Conservation (phyloP, 192 early-diverging fungal genomes). For the Geranomyces variabilis region DNA sequence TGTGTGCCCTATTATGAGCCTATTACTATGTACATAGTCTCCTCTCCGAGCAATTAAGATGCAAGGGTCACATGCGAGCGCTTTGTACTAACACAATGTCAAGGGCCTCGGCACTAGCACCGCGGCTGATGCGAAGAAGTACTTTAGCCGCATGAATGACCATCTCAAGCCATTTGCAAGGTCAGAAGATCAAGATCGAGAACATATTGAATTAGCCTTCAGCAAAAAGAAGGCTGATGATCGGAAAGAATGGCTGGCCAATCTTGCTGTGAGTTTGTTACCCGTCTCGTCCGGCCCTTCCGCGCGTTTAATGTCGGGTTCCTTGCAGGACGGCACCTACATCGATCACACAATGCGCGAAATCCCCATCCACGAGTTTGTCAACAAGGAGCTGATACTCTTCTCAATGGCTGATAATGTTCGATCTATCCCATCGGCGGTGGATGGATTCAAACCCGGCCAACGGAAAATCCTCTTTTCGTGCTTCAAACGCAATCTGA, state of each 20-base stretch:
- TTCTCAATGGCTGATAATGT: constrained; percentile 88
- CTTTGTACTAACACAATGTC: neutral
- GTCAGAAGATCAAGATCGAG: constrained; percentile 60
- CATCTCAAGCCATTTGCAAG: constrained; percentile 75
- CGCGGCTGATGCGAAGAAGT: constrained; percentile 77
- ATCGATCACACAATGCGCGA: constrained; percentile 73
- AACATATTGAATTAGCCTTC: constrained; percentile 87
- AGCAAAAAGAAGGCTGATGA: constrained; percentile 83
- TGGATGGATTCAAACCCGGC: constrained; percentile 91
- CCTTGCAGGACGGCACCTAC: constrained; percentile 71
- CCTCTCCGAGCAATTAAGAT: no score
- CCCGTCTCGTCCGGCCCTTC: constrained; percentile 23
- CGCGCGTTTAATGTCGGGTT: neutral
- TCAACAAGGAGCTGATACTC: constrained; percentile 85
- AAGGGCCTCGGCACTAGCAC: constrained; percentile 83
- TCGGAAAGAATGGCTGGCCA: constrained; percentile 83
- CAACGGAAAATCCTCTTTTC: constrained; percentile 88
- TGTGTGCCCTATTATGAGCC: constrained; percentile 1
- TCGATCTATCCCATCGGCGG: constrained; percentile 84
- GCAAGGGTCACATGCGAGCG: no score
- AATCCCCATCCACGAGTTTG: constrained; percentile 80
- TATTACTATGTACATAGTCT: no score
- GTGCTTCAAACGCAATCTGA: constrained; percentile 72
- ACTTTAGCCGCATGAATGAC: constrained; percentile 71
- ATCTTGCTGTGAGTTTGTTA: constrained; percentile 37